A percentile compares a stretch with the other conserved stretches of the same genome.
Conservation (phyloP, 2,329 filamentous ascomycete species). For the Hirsutella thompsonii region DNA sequence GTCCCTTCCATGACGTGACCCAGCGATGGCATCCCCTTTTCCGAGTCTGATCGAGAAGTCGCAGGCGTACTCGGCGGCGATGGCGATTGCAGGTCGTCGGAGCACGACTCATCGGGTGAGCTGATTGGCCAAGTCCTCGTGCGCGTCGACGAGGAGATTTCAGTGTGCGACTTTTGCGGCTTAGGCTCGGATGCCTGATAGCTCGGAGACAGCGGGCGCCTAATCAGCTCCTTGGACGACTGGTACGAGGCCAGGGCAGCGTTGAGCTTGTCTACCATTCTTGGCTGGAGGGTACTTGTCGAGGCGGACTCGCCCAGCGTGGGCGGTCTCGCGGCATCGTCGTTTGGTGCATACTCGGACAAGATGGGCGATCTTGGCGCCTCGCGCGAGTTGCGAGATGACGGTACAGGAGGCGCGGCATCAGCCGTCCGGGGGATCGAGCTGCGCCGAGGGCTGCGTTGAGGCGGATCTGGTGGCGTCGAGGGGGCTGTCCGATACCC, state of each 20-base stretch:
- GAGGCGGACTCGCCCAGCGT: neutral
- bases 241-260: neutral
- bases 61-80: constrained; percentile 24
- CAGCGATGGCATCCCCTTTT: constrained; percentile 16
- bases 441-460: constrained; percentile 14
- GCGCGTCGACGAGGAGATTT: neutral
- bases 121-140: constrained; percentile 8
- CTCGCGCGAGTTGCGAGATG: neutral
- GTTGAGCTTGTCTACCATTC: neutral
- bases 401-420: neutral
- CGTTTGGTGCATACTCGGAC: neutral
- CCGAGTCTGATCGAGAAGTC: constrained; percentile 26
- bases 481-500: constrained; percentile 8
- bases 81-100: constrained; percentile 22
- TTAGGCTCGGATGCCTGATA: neutral
- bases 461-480: constrained; percentile 13
- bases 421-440: constrained; percentile 7
- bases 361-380: neutral
- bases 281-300: neutral
- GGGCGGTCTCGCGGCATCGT: neutral
- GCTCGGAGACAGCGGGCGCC: neutral
- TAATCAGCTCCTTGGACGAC: neutral
- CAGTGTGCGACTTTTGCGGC: neutral
- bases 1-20: constrained; percentile 3
- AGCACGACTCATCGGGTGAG: constrained; percentile 24